Evolutionary conservation across 148 eudicot genomes (phyloP), one percentile per base, ranked within the genome.

Genomic region (Fagopyrum esculentum): DNA sequence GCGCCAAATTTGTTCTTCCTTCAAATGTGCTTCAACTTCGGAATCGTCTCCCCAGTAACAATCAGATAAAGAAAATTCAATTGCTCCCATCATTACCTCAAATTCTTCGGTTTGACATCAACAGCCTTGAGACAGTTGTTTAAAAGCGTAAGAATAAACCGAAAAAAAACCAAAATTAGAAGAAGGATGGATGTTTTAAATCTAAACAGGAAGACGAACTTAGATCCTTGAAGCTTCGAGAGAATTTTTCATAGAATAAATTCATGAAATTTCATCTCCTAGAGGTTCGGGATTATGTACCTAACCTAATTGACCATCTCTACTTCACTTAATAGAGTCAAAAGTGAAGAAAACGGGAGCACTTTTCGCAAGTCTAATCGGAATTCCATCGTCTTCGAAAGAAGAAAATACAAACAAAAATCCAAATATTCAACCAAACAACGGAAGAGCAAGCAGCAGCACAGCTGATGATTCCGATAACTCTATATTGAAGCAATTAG

Each of bases 11-110:
- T 29, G 69, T 15, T 29, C 45, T 61, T 40, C 71, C 71, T 66
- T 66, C 30, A 26, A 3, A 40, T 40, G 71, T 35, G 71, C 5
- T 66, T 15, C n/a, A 8, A 40, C 30, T 66, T 13, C 70, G 29
- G 12, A 64, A 64, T 11, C 43, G 45, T 66, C 47, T 40, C 15
- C 46, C 13, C 47, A 66, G 11, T 13, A 35, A 12, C 71, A 40
- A 40, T 66, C 71, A 46, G 71, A 66, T 8, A 66, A 66, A 66
- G 71, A 66, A 66, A 66, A 35, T 43, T 66, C 71, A 66, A 13
- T 35, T 35, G 30, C 71, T 40, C 71, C 9, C 35, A 66, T 35
- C 17, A 66, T 40, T 66, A 66, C 17, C 71, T 66, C n/a, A 43
- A 13, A 45, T 66, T 66, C 19, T 66, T 40, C 71, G 5, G 15